Conservation (phyloP, 176 grass and related monocot species). For the Oropetium thomaeum region DNA sequence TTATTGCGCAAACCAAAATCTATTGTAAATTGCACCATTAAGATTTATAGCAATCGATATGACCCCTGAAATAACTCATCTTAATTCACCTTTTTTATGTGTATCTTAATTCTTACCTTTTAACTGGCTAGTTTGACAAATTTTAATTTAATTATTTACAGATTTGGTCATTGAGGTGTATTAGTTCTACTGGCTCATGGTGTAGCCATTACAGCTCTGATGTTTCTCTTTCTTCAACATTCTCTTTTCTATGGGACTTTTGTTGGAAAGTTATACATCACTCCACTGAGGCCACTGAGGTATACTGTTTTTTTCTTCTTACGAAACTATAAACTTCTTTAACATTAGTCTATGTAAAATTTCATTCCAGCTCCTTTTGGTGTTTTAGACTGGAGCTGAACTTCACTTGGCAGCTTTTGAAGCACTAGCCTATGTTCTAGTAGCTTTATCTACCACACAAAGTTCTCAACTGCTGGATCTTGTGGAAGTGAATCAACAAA, state of each 20-base stretch:
- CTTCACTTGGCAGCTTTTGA: slow-evolving; percentile 86
- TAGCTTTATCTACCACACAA: slow-evolving; percentile 42
- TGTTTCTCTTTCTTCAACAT: slow-evolving; percentile 50
- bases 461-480: slow-evolving; percentile 41
- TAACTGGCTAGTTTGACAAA: slow-evolving; percentile 23
- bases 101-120: neutral
- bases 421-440: slow-evolving; percentile 66
- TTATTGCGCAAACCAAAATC: neutral
- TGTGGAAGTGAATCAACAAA: slow-evolving; percentile 26
- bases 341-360: slow-evolving; percentile 24
- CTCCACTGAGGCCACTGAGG: slow-evolving; percentile 59
- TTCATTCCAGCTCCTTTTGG: slow-evolving; percentile 15
- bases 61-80: neutral
- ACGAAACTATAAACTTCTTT: neutral
- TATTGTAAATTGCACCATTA: neutral
- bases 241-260: slow-evolving; percentile 74
- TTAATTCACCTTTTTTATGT: slow-evolving; percentile 2
- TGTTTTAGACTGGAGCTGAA: slow-evolving; percentile 69
- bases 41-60: neutral
- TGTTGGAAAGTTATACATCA: slow-evolving; percentile 75
- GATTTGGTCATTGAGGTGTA: slow-evolving; percentile 72
- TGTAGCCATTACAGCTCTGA: slow-evolving; percentile 45
- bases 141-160: slow-evolving; percentile 43
- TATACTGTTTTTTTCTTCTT: slow-evolving; percentile 32
- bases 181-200: slow-evolving; percentile 69